phyloP scores from a whole-genome alignment of 148 eudicot genomes.

The Rhododendron mucronatum region DNA sequence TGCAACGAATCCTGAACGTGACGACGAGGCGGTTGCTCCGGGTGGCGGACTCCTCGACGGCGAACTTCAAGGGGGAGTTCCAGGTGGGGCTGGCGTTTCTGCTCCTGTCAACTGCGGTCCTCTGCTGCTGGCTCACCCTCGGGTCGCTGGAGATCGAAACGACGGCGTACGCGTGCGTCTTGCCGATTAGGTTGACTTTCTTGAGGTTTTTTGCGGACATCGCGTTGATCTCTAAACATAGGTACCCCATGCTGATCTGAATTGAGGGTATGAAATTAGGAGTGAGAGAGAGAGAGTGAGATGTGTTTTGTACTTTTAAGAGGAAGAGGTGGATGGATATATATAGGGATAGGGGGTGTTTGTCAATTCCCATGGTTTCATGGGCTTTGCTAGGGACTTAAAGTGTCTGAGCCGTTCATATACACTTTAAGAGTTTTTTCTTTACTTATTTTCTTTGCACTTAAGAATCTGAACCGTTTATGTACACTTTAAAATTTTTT shows the following conservation, averaged over 20 bases:
- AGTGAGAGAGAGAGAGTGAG: neutral
- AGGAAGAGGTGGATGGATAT: too few relatives aligned
- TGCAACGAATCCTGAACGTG: conserved; percentile 34
- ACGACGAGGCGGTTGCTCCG: conserved; percentile 27
- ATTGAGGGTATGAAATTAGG: neutral
- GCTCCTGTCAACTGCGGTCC: conserved; percentile 27
- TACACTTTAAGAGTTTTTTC: too few relatives aligned
- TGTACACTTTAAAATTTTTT: too few relatives aligned
- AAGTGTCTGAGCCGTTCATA: too few relatives aligned
- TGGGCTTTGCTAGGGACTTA: too few relatives aligned
- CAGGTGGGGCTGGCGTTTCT: conserved; percentile 54
- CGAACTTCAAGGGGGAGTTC: conserved; percentile 45
- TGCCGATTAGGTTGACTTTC: conserved; percentile 34
- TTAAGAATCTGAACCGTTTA: too few relatives aligned
- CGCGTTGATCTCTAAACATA: conserved; percentile 37
- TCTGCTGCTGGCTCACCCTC: conserved; percentile 18
- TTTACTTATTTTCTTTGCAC: too few relatives aligned
- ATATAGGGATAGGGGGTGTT: rapidly evolving
- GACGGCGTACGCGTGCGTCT: conserved; percentile 49
- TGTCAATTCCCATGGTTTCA: too few relatives aligned
- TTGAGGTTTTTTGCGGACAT: conserved; percentile 46
- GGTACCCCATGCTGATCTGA: conserved; percentile 31
- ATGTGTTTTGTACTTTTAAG: too few relatives aligned
- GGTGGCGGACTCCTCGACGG: conserved; percentile 34
- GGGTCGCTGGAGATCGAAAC: conserved; percentile 33